Base-by-base conservation (phyloP, 2,329 filamentous ascomycete species). In the Penicillium psychrosexuale region DNA sequence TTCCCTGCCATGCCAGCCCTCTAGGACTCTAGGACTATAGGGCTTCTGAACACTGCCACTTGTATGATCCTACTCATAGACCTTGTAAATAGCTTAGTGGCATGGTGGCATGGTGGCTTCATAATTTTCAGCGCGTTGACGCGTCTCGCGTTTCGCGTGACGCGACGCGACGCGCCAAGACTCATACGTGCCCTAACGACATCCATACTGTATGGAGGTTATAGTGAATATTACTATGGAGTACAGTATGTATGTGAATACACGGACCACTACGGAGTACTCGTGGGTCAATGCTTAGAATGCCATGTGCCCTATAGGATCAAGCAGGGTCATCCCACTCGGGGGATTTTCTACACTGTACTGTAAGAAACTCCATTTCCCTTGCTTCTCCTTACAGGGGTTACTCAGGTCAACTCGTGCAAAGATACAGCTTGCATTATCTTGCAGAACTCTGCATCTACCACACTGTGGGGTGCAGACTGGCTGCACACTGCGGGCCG, bases 351-450 rank as follows among this genome's bases (percentile, higher is more conserved):
- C 27, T 49, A 53, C 33, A 45, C 39, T 40, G 39, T 38, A 54
- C 27, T 51, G 39, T 38, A 54, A 48, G 56, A 50, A 43, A 48
- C 19, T 38, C 17, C n/a, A 39, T 6, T 11, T 19, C 39, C 61
- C 59, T 64, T 63, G 42, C 55, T 48, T 56, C 34, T 13, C 30
- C 13, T 30, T 38, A n/a, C 43, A 30, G 33, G 7, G 15, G 1
- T 17, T n/a, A 9, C 3, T 27, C 9, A 22, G 38, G 36, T 38
- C 31, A 37, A 39, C 33, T 34, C 46, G 36, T 43, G 42, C 28
- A 33, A 42, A 50, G 47, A 53, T 63, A 51, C 47, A 9, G 11
- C 39, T 33, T 52, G 57, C 59, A 58, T 59, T 55, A 60, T 63
- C 61, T 61, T 47, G 61, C 60, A 60, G 52, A 39, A 15, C 50